A percentile compares a stretch with the other conserved stretches of the same genome.
phyloP scores from a whole-genome alignment of 2,329 filamentous ascomycete genomes.

The Fusarium sp. region DNA sequence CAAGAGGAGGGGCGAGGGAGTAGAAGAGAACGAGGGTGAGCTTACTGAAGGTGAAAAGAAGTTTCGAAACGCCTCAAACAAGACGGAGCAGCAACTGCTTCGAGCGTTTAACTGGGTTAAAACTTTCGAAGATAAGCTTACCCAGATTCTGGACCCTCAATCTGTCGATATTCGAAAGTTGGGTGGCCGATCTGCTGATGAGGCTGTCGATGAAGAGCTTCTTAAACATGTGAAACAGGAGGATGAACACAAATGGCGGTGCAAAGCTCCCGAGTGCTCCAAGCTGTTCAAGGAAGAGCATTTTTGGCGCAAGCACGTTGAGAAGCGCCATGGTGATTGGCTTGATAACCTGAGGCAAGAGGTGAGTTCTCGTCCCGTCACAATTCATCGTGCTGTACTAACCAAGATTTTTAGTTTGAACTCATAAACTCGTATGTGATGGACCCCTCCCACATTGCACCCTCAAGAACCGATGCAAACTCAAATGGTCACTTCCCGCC shows the following conservation, averaged over 20 bases:
- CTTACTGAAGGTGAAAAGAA: conserved; percentile 71
- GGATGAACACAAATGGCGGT: conserved; percentile 95
- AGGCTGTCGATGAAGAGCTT: conserved; percentile 87
- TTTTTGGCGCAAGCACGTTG: conserved; percentile 98
- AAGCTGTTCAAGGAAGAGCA: conserved; percentile 97
- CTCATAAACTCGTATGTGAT: conserved; percentile 95
- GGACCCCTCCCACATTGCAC: conserved; percentile 93
- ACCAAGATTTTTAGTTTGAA: conserved; percentile 67
- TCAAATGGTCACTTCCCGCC: conserved; percentile 95
- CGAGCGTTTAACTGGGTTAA: conserved; percentile 98
- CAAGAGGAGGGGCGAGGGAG: conserved; percentile 75
- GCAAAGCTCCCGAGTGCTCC: conserved; percentile 93
- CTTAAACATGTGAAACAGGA: conserved; percentile 93
- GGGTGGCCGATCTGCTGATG: conserved; percentile 86
- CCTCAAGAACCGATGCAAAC: conserved; percentile 91
- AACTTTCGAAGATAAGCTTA: conserved; percentile 96
- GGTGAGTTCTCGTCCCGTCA: conserved; percentile 62
- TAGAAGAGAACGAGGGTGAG: conserved; percentile 68
- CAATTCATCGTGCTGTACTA: not conserved
- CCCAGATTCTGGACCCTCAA: conserved; percentile 91
- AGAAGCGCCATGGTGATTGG: conserved; percentile 95
- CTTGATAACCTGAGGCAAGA: conserved; percentile 81
- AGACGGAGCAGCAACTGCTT: conserved; percentile 90
- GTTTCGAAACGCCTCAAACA: conserved; percentile 73
- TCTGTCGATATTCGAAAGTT: conserved; percentile 88